phyloP scores from a whole-genome alignment of 352 stramenopile species.

The Phytophthora chlamydospora region DNA sequence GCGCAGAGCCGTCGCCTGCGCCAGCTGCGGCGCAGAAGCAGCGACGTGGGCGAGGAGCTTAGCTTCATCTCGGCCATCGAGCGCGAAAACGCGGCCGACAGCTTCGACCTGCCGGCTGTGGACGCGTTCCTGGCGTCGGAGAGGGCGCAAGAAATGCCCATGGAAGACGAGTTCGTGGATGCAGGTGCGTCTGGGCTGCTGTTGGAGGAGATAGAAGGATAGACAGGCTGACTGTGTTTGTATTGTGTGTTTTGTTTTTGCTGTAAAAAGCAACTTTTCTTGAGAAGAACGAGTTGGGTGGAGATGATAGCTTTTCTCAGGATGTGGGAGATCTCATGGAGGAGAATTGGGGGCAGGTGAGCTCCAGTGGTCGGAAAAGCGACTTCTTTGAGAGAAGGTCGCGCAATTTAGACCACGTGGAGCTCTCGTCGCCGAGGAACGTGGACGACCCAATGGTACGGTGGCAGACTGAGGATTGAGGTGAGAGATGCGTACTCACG shows the following conservation, averaged over 20 bases:
- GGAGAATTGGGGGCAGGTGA: conserved; percentile 37
- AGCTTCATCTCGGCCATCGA: conserved; percentile 42
- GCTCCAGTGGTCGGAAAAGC: conserved; percentile 50
- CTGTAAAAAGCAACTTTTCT: conserved; percentile 52
- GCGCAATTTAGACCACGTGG: conserved; percentile 72
- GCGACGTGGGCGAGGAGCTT: conserved; percentile 33
- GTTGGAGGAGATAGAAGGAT: neutral
- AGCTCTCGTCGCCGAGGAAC: conserved; percentile 59
- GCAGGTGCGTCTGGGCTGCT: conserved; percentile 47
- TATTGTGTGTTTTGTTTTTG: neutral
- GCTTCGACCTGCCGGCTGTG: conserved; percentile 46
- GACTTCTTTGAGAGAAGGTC: conserved; percentile 79
- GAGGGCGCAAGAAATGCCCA: conserved; percentile 23
- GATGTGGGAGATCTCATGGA: conserved; percentile 30
- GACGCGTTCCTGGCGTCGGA: conserved; percentile 35
- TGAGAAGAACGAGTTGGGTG: conserved; percentile 49
- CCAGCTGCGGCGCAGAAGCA: conserved; percentile 19
- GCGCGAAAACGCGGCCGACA: conserved; percentile 25
- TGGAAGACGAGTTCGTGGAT: conserved; percentile 74
- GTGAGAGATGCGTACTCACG: neutral
- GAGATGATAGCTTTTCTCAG: conserved; percentile 54
- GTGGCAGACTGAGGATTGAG: too few relatives aligned
- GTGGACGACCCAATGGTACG: conserved; percentile 27
- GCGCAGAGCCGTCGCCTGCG: conserved; percentile 40
- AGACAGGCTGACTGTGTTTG: conserved; percentile 5